Evolutionary conservation across 495 filamentous ascomycete species (phyloP).

Genomic region (Mycothermus thermophilus): DNA sequence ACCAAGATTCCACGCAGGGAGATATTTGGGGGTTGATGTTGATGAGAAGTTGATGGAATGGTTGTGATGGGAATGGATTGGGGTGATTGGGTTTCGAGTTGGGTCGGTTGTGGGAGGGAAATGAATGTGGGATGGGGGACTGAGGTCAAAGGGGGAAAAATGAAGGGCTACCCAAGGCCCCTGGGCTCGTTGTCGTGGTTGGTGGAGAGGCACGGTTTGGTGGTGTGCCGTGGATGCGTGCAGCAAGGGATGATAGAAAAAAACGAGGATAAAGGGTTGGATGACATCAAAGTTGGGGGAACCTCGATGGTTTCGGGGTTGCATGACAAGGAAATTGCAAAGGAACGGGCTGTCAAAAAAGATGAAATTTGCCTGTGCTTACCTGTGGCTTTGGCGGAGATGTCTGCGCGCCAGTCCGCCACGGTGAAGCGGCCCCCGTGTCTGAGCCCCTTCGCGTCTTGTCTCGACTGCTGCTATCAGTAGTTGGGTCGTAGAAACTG

Average conservation of each 20-base stretch:
- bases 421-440: constrained; percentile 27
- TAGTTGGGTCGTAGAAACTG: constrained; percentile 44
- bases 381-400: constrained; percentile 32
- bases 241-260: background rate
- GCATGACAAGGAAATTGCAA: constrained; percentile 1
- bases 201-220: background rate
- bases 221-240: background rate
- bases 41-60: too few species aligned
- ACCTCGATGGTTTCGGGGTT: background rate
- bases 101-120: too few species aligned
- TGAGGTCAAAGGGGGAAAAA: constrained; percentile 1
- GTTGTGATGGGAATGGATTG: too few species aligned
- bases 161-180: background rate
- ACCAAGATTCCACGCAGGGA: too few species aligned
- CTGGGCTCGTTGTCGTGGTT: background rate
- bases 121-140: too few species aligned
- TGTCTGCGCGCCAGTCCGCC: constrained; percentile 23
- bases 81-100: too few species aligned
- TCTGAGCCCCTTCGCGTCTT: constrained; percentile 8
- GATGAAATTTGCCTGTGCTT: too few species aligned
- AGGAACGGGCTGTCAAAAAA: constrained; percentile 7
- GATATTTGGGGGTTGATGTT: too few species aligned
- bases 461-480: constrained; percentile 32
- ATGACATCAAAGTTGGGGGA: constrained; percentile 1
- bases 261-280: too few species aligned